Evolutionary conservation across 2,329 filamentous ascomycete species (phyloP).

Genomic region (Spiromastix sp.): DNA sequence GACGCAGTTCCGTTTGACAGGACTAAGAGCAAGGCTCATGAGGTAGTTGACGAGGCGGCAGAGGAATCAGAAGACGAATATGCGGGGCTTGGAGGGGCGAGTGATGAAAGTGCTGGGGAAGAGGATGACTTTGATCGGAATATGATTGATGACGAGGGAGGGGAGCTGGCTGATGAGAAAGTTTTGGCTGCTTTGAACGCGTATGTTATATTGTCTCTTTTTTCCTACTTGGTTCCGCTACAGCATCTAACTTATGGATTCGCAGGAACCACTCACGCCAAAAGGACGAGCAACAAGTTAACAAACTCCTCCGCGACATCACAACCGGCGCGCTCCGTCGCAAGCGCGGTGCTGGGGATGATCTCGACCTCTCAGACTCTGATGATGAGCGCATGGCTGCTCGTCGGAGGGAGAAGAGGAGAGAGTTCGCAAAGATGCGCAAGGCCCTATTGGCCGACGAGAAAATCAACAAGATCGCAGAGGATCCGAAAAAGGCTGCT

Average conservation of each 20-base stretch:
- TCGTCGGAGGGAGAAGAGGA: constrained; percentile 67
- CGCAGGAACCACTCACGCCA: constrained; percentile 65
- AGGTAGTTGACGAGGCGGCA: constrained; percentile 84
- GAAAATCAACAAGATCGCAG: constrained; percentile 79
- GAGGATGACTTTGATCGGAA: constrained; percentile 68
- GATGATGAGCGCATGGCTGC: constrained; percentile 71
- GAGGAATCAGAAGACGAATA: constrained; percentile 98
- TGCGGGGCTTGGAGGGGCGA: constrained; percentile 79
- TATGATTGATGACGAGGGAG: constrained; percentile 81
- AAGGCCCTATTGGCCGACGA: constrained; percentile 81
- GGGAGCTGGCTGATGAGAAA: constrained; percentile 67
- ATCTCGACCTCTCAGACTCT: constrained; percentile 79
- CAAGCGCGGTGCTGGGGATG: constrained; percentile 61
- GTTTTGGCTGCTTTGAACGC: constrained; percentile 79
- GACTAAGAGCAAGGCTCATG: constrained; percentile 76
- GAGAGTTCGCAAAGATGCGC: constrained; percentile 84
- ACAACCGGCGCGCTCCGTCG: constrained; percentile 78
- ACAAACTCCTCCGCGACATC: constrained; percentile 87
- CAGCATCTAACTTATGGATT: not conserved
- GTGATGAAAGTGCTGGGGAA: constrained; percentile 72
- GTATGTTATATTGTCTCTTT: constrained; percentile 43
- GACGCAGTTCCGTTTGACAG: constrained; percentile 60
- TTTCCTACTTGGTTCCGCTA: not conserved
- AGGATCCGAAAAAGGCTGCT: constrained; percentile 78
- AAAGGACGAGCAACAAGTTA: constrained; percentile 75